phyloP scores from a whole-genome alignment of 192 early-diverging fungal genomes.

The Dispira simplex region DNA sequence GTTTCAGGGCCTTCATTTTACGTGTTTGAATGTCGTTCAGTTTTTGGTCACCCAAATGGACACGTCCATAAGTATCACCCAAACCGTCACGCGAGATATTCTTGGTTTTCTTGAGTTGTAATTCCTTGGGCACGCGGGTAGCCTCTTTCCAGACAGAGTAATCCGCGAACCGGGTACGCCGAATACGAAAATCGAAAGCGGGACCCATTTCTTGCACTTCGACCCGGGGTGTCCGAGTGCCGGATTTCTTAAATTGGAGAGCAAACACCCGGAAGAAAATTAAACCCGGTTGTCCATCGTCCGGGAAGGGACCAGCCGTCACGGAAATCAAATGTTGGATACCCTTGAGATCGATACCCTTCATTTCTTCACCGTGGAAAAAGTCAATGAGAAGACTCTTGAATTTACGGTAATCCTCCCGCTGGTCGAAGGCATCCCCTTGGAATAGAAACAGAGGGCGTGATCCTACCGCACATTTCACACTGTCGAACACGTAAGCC shows the following conservation, averaged over 20 bases:
- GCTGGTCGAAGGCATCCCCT: constrained; percentile 70
- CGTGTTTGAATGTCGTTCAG: constrained; percentile 87
- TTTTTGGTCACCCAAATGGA: constrained; percentile 87
- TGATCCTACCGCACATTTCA: constrained; percentile 70
- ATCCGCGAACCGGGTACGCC: constrained; percentile 55
- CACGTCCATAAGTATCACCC: constrained; percentile 79
- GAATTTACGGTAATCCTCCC: constrained; percentile 49
- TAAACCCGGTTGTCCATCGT: constrained; percentile 40
- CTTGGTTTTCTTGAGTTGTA: constrained; percentile 78
- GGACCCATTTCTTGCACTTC: constrained; percentile 95
- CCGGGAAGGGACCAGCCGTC: constrained; percentile 45
- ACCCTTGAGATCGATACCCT: constrained; percentile 69
- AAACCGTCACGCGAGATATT: constrained; percentile 81
- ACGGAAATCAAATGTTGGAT: constrained; percentile 79
- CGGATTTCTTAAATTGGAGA: constrained; percentile 73
- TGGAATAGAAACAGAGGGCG: constrained; percentile 82
- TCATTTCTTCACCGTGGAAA: constrained; percentile 63
- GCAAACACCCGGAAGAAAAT: constrained; percentile 76
- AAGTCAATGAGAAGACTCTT: constrained; percentile 81
- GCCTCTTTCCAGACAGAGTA: constrained; percentile 75
- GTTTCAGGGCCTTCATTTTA: constrained; percentile 96
- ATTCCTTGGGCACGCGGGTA: constrained; percentile 69
- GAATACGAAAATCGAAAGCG: constrained; percentile 57
- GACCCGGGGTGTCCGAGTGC: constrained; percentile 69
- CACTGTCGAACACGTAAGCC: constrained; percentile 55